These are phyloP conservation scores for Phytophthora podocarpi DNA, from an alignment of 352 stramenopile species.

Conservation along the genomic window DNA sequence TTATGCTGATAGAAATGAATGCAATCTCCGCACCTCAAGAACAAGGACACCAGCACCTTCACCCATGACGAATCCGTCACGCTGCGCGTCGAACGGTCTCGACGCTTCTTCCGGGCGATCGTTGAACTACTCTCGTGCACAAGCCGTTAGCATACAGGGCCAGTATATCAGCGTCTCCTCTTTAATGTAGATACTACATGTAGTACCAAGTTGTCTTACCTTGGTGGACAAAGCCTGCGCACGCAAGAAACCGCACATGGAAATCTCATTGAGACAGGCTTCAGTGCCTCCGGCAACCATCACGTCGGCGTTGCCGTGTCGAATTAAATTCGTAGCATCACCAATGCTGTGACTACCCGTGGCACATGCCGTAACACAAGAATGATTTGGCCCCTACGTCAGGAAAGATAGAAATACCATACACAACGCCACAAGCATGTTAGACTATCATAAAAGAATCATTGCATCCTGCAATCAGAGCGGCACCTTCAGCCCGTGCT, in stretches of 20 bases:
- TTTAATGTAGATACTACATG: not conserved
- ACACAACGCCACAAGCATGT: not conserved
- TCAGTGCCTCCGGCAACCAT: conserved; percentile 98
- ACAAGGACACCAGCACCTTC: conserved; percentile 77
- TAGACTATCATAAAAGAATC: not conserved
- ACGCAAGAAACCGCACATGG: conserved; percentile 94
- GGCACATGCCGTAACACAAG: conserved; percentile 96
- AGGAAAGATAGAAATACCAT: not conserved
- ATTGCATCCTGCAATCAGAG: not conserved
- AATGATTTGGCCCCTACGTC: conserved; percentile 94
- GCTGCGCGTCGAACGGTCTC: conserved; percentile 94
- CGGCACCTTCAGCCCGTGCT: conserved; percentile 85
- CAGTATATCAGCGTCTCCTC: not conserved
- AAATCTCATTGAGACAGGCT: conserved; percentile 93
- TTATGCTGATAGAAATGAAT: not conserved
- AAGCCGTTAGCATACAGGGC: not conserved
- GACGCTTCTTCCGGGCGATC: conserved; percentile 90
- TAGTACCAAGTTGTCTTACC: conserved; percentile 28
- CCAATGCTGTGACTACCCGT: conserved; percentile 97
- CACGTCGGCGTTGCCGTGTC: conserved; percentile 90
- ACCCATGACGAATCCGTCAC: conserved; percentile 98
- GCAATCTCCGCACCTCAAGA: conserved; percentile 41
- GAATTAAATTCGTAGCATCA: conserved; percentile 92
- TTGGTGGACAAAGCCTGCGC: conserved; percentile 95
- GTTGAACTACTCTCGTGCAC: conserved; percentile 85